Conservation (phyloP, 257 asterid genomes). For the Cordia subcordata region DNA sequence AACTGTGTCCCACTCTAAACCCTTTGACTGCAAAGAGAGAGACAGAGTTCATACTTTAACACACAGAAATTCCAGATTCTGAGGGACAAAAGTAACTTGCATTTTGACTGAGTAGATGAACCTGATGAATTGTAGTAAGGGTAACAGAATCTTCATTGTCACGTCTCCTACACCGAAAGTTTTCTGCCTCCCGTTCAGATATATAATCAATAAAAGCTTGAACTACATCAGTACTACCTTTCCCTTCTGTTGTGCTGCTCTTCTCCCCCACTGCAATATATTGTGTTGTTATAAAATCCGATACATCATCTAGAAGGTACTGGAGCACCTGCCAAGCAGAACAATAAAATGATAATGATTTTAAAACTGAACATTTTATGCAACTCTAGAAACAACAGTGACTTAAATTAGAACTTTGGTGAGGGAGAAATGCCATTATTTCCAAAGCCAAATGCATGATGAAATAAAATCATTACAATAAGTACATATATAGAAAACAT, state of each 20-base stretch:
- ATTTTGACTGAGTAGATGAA: constrained; percentile 25
- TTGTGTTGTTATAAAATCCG: constrained; percentile 62
- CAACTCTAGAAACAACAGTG: too few relatives aligned
- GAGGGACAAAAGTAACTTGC: constrained; percentile 7
- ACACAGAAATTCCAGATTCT: constrained; percentile 9
- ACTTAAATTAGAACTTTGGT: too few relatives aligned
- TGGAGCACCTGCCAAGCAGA: constrained; percentile 68
- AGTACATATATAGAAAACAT: constrained; percentile 17
- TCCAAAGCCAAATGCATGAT: constrained; percentile 2
- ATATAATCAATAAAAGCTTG: constrained; percentile 75
- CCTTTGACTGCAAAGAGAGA: constrained; percentile 68
- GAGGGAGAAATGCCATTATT: neutral
- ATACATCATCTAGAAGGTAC: constrained; percentile 83
- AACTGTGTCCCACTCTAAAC: constrained; percentile 98
- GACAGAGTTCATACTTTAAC: constrained; percentile 6
- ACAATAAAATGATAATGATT: neutral
- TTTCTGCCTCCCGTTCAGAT: constrained; percentile 79
- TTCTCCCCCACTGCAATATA: constrained; percentile 33
- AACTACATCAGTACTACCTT: constrained; percentile 55
- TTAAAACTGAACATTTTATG: too few relatives aligned
- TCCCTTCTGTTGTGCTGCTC: constrained; percentile 32
- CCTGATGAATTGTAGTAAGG: constrained; percentile 98
- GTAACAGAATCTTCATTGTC: constrained; percentile 86
- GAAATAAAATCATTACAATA: constrained; percentile 1
- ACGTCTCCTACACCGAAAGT: constrained; percentile 71